Conservation (phyloP, 805 yeast genomes). For the Tetrapisispora taiwanensis region DNA sequence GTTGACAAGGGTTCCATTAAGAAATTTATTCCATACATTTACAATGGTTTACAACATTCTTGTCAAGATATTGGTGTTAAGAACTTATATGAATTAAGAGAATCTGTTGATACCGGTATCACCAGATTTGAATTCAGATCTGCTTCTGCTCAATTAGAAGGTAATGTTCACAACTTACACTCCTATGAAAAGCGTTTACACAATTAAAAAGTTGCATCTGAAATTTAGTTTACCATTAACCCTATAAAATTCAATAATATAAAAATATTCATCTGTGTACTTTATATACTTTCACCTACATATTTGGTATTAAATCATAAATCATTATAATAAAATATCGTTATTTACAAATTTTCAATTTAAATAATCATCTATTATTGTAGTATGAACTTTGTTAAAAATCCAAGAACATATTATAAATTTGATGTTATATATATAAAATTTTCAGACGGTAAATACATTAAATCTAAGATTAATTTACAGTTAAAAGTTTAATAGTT, state of each 20-base stretch:
- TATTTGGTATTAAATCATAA: too few species aligned
- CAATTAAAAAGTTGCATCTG: constrained; percentile 38
- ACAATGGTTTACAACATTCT: constrained; percentile 94
- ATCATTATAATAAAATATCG: too few species aligned
- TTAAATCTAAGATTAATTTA: too few species aligned
- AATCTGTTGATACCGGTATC: constrained; percentile 50
- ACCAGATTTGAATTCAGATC: constrained; percentile 96
- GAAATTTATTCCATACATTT: constrained; percentile 89
- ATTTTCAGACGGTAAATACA: too few species aligned
- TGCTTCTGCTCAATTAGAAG: constrained; percentile 97
- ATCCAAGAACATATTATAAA: too few species aligned
- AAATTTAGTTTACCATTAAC: neutral
- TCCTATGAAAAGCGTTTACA: constrained; percentile 96
- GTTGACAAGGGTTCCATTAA: constrained; percentile 92
- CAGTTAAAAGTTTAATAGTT: too few species aligned
- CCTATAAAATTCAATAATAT: neutral
- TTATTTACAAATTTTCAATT: too few species aligned
- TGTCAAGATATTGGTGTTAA: constrained; percentile 93
- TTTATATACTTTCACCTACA: too few species aligned
- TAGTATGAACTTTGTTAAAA: too few species aligned
- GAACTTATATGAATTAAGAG: constrained; percentile 55
- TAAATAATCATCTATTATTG: neutral
- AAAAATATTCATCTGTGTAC: neutral
- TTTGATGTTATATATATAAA: too few species aligned
- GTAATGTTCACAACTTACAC: constrained; percentile 94